Base-by-base conservation (phyloP, 2,329 filamentous ascomycete species). In the Arthrobotrys musiformis region DNA sequence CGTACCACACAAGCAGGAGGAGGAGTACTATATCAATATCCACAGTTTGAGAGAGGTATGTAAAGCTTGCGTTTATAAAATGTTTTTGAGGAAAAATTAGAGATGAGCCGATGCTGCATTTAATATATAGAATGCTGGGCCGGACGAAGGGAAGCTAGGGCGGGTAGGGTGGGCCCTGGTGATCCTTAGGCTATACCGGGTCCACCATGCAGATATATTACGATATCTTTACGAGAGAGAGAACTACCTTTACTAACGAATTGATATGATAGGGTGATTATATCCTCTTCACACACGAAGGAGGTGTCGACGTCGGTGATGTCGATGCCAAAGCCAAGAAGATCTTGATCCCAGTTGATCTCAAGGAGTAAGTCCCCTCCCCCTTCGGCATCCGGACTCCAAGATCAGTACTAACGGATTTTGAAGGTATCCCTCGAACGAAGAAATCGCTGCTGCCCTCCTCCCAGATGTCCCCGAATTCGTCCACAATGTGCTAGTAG, bases 1-100 rank as follows among this genome's bases (percentile, higher is more conserved):
- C 83, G 94, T 98, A 79, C 95, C 94, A 82, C 95, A 99, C 86
- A 92, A 94, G 80, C 89, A 93, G 82, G 91, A 93, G 85, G 97
- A 94, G 80, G 95, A 99, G 86, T 98, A 98, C 88, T 99, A 99
- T 87, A 97, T 99, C 88, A 97, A 97, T 90, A 99, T 99, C 88
- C 95, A 97, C 90, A 98, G 95, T 79, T 94, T 97, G 83, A 92
- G 95, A 88, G 95, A 98, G 91, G 95, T 98, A 90, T n/a, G n/a
- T n/a, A 90, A 93, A 90, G 44, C 79, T 77, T n/a, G n/a, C n/a
- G n/a, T n/a, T n/a, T n/a, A n/a, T n/a, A n/a, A n/a, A n/a, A n/a
- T n/a, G n/a, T n/a, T n/a, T 67, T 79, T 78, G 50, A 15, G 17
- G 19, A 19, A 19, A 17, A 42, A 42, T 4, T 4, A 33, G 22